Base-by-base conservation (phyloP, 352 stramenopile genomes). In the Pythium insidiosum region DNA sequence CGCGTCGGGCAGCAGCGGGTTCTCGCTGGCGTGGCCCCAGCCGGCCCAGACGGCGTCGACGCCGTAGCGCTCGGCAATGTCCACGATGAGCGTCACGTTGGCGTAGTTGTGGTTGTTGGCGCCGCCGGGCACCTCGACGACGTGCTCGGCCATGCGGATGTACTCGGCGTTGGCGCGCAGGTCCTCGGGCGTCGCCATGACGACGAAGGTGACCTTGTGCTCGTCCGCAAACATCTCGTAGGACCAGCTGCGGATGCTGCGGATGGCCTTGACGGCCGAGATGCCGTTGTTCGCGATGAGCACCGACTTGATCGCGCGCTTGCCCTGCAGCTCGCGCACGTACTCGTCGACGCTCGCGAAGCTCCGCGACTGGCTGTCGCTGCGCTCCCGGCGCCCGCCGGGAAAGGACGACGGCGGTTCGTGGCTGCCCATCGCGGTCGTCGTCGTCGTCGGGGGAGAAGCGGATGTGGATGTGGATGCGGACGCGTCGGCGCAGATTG, bases 81-180 rank as follows among this genome's bases (percentile, higher is more conserved):
- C 94, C 19, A 99, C 88, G 62, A 99, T 99, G 21, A 99, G 82
- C 33, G 83, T 84, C 13, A 99, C 96, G 73, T 99, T 99, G 60
- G 97, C 97, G 69, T 99, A 99, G 80, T 99, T 99, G 88, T 99
- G 97, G 79, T 99, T 99, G 84, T 99, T 99, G 40, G 95, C 96
- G 42, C 97, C 97, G 43, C 97, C 97, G 18, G 97, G 97, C 39
- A 99, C 97, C 66, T 99, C 96, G 22, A 99, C 95, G 37, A 99
- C 97, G 58, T 99, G 88, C 65, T 99, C 97, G 39, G 92, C 97
- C 95, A 99, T 99, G 50, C 97, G 95, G 58, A 99, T 99, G 78
- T 99, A 99, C 77, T 99, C 97, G 22, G 97, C 97, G 63, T 99
- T 99, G 20, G 97, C 96, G 43, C 94, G 78, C 37, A 99, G 70